Evolutionary conservation across 805 yeast species (phyloP).

Genomic region (Metschnikowia amazonensis): DNA sequence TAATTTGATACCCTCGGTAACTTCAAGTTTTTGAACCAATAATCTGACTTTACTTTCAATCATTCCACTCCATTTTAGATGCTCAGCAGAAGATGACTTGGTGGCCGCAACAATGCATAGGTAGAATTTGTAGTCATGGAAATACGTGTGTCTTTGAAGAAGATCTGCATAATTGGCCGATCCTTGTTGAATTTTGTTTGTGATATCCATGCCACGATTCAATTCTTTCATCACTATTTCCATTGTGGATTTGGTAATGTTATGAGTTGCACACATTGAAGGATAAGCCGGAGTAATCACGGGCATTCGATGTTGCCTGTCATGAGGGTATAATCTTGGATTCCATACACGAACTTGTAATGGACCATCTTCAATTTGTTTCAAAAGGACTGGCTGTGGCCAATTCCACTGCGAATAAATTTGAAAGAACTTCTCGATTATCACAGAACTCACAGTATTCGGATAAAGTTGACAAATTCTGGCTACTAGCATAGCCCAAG

Average conservation of each 20-base stretch:
- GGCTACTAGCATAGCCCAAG: slow-evolving; percentile 99
- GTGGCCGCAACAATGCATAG: slow-evolving; percentile 79
- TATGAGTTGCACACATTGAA: slow-evolving; percentile 98
- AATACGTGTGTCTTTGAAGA: slow-evolving; percentile 76
- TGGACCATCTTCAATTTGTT: slow-evolving; percentile 96
- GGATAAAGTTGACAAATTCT: slow-evolving; percentile 95
- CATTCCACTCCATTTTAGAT: slow-evolving; percentile 86
- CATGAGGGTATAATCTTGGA: slow-evolving; percentile 85
- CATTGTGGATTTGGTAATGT: slow-evolving; percentile 85
- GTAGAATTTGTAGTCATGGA: slow-evolving; percentile 80
- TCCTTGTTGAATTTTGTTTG: too few relatives aligned
- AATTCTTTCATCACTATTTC: slow-evolving; percentile 37
- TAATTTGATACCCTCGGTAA: slow-evolving; percentile 63
- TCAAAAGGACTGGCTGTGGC: slow-evolving; percentile 96
- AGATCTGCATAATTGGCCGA: too few relatives aligned
- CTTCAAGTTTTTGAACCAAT: slow-evolving; percentile 79
- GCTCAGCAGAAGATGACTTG: slow-evolving; percentile 70
- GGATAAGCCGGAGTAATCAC: slow-evolving; percentile 98
- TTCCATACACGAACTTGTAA: slow-evolving; percentile 96
- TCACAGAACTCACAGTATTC: slow-evolving; percentile 88
- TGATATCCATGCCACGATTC: too few relatives aligned
- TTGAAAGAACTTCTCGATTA: slow-evolving; percentile 83
- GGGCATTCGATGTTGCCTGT: slow-evolving; percentile 91
- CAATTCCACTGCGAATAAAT: slow-evolving; percentile 89
- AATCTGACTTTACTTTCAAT: slow-evolving; percentile 84